Evolutionary conservation across 257 asterid genomes (phyloP), one percentile per base, ranked within the genome.

Genomic region (Ligustrum vulgare): DNA sequence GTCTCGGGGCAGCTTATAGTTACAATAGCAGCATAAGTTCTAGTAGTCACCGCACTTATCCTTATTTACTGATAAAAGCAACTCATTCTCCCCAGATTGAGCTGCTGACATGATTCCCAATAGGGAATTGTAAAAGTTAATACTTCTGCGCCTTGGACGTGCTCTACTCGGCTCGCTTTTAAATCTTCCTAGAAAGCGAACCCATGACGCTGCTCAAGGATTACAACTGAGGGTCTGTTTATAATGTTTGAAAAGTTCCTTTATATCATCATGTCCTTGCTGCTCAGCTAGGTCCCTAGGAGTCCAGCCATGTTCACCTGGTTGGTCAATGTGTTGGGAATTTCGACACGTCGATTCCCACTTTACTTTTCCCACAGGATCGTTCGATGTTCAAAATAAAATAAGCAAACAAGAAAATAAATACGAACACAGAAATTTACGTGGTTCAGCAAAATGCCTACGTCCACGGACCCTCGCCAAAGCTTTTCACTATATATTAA

Each of bases 21-120:
- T 75, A 91, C 90, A 76, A 94, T 85, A 1, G 91, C 80, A 33
- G 82, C 81, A 33, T 76, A 82, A 12, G 35, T 80, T 65, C 69
- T 74, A 10, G 64, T 67, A 32, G 71, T 13, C 8, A 34, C 65
- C 22, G 78, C 28, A 31, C 69, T 37, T 18, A 4, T 77, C 37
- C 70, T 72, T 80, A 36, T 83, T 84, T 65, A 54, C 66, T 0
- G 89, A 62, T 23, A 73, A 23, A 58, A 77, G 69, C 54, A 82
- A 43, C 72, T 75, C 84, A 18, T 28, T 74, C 25, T 83, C 91
- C 39, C 88, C 88, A 60, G 76, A 82, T 72, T 83, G 90, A 49
- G 84, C 89, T 34, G 96, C 89, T 11, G 96, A 87, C 94, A 91
- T 88, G 33, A 93, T 87, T 80, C 98, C 98, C n/a, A 91, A 91